Base-by-base conservation (phyloP, 2,329 filamentous ascomycete genomes). In the Amesomyces nigricolor region DNA sequence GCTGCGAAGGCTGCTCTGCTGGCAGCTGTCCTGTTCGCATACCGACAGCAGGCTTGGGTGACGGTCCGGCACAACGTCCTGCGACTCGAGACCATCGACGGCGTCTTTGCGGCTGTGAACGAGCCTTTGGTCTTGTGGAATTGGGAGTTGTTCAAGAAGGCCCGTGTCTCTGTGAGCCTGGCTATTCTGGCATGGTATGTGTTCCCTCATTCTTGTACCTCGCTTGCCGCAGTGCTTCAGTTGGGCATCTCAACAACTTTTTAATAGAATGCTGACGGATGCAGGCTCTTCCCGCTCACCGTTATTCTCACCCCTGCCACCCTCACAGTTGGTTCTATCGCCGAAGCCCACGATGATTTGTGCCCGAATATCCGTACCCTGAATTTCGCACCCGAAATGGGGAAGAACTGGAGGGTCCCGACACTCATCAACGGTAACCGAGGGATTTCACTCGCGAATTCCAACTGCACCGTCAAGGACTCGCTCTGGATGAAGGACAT, bases 271-370 rank as follows among this genome's bases (percentile, higher is more conserved):
- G 30, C 50, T 58, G 17, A 50, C 52, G 38, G 35, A 17, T 14
- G 2, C 30, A 64, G 62, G 63, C 43, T 65, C 14, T 65, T 64
- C 5, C 66, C 66, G 1, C 55, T 68, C 10, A 62, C 65, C 3
- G 65, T 67, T 43, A 67, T 68, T 43, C 47, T 68, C 17, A 67
- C 64, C 0, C 61, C 64, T 1, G 65, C 65, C 8, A 64, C 66
- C 1, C 56, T 68, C 30, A 62, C 66, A 2, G 64, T 68, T 5
- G 64, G 62, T 30, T 64, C 60, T 4, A 45, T 51, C 11, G 58
- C 59, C 2, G 58, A 61, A 19, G 29, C 46, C 44, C 47, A 56
- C 4, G 43, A 54, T 2, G 58, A 48, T 10, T 32, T 32, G 1
- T 68, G 66, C 50, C 19, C 46, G 9, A 51, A 55, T 10, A 60